phyloP scores from a whole-genome alignment of 228 moss, liverwort and hornwort genomes.

The Sphagnum fallax region DNA sequence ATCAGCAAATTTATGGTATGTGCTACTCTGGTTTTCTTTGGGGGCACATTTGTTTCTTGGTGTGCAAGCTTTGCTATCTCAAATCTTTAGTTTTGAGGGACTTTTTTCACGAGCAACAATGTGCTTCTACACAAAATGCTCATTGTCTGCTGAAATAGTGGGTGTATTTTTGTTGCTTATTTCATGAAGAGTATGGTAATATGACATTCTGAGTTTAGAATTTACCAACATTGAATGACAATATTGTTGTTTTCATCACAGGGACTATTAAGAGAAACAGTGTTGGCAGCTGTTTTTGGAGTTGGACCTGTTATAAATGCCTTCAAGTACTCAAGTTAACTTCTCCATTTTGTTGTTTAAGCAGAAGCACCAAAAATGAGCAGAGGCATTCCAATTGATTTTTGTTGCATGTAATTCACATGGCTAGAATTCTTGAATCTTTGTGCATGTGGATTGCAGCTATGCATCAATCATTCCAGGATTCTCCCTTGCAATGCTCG shows the following conservation, averaged over 20 bases:
- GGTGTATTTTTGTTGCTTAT: too few species aligned
- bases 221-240: not conserved
- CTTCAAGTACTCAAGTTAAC: slow-evolving; percentile 35
- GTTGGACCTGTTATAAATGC: slow-evolving; percentile 93
- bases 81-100: too few species aligned
- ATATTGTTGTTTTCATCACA: slow-evolving; percentile 7
- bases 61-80: too few species aligned
- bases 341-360: not conserved
- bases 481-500: slow-evolving; percentile 83
- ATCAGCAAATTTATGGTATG: slow-evolving; percentile 67
- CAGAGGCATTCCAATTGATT: too few species aligned
- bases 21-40: not conserved
- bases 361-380: too few species aligned
- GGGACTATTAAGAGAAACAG: slow-evolving; percentile 83
- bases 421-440: too few species aligned
- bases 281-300: slow-evolving; percentile 83
- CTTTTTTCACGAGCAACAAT: too few species aligned
- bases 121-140: too few species aligned
- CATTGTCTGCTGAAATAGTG: too few species aligned
- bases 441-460: slow-evolving; percentile 16
- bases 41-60: too few species aligned
- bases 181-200: not conserved
- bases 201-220: not conserved
- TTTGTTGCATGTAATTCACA: too few species aligned
- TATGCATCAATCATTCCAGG: slow-evolving; percentile 83